Conservation (phyloP, 2,329 filamentous ascomycete species). For the Lizonia empirigonia region DNA sequence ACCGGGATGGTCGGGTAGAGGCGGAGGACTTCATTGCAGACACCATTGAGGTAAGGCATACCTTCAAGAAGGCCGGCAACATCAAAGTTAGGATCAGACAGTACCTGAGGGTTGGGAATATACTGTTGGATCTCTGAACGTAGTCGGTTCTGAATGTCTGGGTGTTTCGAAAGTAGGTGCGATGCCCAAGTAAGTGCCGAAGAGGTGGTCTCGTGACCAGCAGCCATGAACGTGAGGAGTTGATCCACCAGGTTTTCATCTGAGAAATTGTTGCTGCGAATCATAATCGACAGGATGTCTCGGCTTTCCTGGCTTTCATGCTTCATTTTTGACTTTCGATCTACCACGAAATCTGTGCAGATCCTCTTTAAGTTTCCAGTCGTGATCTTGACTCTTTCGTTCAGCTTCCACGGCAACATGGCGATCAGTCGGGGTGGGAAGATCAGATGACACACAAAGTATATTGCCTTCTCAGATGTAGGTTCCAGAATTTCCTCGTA, state of each 20-base stretch:
- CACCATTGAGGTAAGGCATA: slow-evolving; percentile 54
- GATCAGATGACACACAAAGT: slow-evolving; percentile 49
- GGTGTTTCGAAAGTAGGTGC: slow-evolving; percentile 71
- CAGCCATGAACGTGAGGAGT: slow-evolving; percentile 62
- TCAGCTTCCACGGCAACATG: slow-evolving; percentile 56
- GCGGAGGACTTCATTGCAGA: slow-evolving; percentile 52
- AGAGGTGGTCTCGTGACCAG: slow-evolving; percentile 76
- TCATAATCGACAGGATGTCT: slow-evolving; percentile 56
- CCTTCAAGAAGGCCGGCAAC: slow-evolving; percentile 50
- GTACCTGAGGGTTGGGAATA: slow-evolving; percentile 56
- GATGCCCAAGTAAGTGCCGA: slow-evolving; percentile 76
- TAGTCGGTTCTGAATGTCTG: slow-evolving; percentile 68
- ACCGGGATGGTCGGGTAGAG: slow-evolving; percentile 49
- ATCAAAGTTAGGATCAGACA: slow-evolving; percentile 26
- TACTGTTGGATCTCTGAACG: slow-evolving; percentile 69
- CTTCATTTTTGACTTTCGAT: slow-evolving; percentile 53
- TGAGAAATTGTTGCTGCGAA: slow-evolving; percentile 59
- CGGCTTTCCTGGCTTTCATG: slow-evolving; percentile 39
- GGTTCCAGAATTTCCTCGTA: slow-evolving; percentile 56
- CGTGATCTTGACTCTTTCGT: slow-evolving; percentile 48
- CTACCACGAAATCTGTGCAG: slow-evolving; percentile 54
- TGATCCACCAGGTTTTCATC: slow-evolving; percentile 61
- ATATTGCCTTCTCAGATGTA: slow-evolving; percentile 54
- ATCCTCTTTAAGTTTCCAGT: slow-evolving; percentile 49
- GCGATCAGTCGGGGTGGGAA: slow-evolving; percentile 48